These are phyloP conservation scores for Cyberlindnera xylosilytica DNA, from an alignment of 805 yeast genomes.

Conservation along the genomic window DNA sequence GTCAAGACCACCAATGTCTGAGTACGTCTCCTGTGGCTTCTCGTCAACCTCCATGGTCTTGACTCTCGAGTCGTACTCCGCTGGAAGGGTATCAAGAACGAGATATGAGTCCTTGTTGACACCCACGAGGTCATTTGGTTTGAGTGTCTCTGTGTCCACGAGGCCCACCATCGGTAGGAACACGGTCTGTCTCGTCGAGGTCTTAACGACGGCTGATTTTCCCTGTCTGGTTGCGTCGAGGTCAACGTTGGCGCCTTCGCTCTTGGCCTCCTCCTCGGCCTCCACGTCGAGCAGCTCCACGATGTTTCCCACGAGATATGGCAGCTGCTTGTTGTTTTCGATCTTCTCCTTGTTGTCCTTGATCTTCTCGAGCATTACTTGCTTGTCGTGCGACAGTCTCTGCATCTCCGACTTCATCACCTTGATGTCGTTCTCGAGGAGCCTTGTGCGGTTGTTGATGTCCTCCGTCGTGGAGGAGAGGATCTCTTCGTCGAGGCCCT, in stretches of 20 bases:
- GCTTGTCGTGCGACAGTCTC: constrained; percentile 86
- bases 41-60: constrained; percentile 99
- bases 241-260: constrained; percentile 93
- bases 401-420: constrained; percentile 91
- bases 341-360: constrained; percentile 96
- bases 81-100: constrained; percentile 90
- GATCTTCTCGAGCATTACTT: constrained; percentile 88
- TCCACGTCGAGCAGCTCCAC: constrained; percentile 90
- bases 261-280: constrained; percentile 75
- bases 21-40: constrained; percentile 94
- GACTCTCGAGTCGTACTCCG: constrained; percentile 96
- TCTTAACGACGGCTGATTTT: constrained; percentile 96
- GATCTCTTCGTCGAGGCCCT: constrained; percentile 74
- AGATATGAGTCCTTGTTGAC: constrained; percentile 96
- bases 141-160: constrained; percentile 85
- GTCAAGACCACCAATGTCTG: constrained; percentile 97
- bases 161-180: constrained; percentile 93
- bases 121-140: constrained; percentile 97
- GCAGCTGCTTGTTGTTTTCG: constrained; percentile 91
- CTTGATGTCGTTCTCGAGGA: constrained; percentile 92
- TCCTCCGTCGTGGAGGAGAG: constrained; percentile 75
- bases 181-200: constrained; percentile 96
- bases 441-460: constrained; percentile 76
- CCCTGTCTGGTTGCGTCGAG: constrained; percentile 88
- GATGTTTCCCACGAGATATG: constrained; percentile 93